phyloP scores from a whole-genome alignment of 371 early-diverging fungal species.

The Ordospora pajunii region DNA sequence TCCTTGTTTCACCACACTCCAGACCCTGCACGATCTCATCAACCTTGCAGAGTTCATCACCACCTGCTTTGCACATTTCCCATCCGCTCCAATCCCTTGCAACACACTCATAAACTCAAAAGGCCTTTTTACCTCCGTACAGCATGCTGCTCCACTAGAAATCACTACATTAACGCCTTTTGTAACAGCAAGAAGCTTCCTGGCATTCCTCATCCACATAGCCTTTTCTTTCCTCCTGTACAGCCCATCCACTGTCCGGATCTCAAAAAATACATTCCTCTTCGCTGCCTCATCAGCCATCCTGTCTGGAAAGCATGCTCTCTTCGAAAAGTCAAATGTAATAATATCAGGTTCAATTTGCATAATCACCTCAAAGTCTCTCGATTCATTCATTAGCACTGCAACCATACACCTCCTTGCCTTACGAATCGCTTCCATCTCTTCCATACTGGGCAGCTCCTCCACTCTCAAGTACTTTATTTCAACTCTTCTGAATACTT shows the following conservation, averaged over 20 bases:
- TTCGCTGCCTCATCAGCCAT: not conserved
- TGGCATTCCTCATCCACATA: constrained; percentile 28
- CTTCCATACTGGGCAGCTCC: not conserved
- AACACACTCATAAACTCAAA: constrained; percentile 23
- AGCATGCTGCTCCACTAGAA: constrained; percentile 7
- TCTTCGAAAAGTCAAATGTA: constrained; percentile 15
- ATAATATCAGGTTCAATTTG: constrained; percentile 14
- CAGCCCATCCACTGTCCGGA: not conserved
- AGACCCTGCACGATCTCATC: constrained; percentile 19
- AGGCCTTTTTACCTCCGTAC: constrained; percentile 13
- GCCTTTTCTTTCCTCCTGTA: constrained; percentile 13
- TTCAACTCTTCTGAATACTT: not conserved
- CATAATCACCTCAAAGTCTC: not conserved
- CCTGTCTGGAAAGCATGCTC: not conserved
- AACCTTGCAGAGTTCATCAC: constrained; percentile 9
- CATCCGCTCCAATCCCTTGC: not conserved
- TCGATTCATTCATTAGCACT: not conserved
- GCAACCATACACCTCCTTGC: not conserved
- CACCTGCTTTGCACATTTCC: not conserved
- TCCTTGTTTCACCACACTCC: not conserved
- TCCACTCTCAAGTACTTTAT: not conserved
- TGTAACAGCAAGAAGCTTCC: not conserved
- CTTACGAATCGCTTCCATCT: not conserved
- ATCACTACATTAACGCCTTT: constrained; percentile 29
- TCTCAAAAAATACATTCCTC: constrained; percentile 34